A percentile compares a stretch with the other conserved stretches of the same genome.
phyloP scores from a whole-genome alignment of 2,329 filamentous ascomycete genomes.

The Exophiala aquamarina region DNA sequence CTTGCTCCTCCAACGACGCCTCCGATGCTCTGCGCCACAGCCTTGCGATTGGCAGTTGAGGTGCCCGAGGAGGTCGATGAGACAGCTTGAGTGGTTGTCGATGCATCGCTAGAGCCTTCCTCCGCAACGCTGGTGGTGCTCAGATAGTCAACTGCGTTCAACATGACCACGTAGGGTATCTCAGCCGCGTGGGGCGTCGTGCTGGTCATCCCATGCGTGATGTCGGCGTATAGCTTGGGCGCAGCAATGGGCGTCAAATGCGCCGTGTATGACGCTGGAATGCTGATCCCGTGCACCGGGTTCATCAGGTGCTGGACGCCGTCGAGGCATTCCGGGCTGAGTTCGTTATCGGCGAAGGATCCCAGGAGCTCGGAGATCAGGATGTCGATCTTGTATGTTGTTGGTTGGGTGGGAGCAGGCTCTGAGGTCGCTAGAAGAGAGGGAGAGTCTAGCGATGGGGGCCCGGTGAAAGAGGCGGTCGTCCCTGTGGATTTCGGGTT shows the following conservation, averaged over 20 bases:
- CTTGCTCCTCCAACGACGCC: too few species aligned
- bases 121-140: slow-evolving; percentile 58
- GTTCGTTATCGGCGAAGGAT: slow-evolving; percentile 95
- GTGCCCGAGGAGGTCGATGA: slow-evolving; percentile 3
- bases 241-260: slow-evolving; percentile 90
- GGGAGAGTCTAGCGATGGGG: slow-evolving; percentile 52
- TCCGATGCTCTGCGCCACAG: too few species aligned
- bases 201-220: slow-evolving; percentile 58
- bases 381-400: slow-evolving; percentile 67
- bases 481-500: slow-evolving; percentile 40
- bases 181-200: slow-evolving; percentile 74
- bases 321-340: slow-evolving; percentile 94
- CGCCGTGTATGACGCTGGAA: slow-evolving; percentile 89
- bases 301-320: slow-evolving; percentile 90
- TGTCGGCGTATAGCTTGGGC: slow-evolving; percentile 80
- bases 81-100: not conserved
- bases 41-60: too few species aligned
- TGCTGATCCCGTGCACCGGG: slow-evolving; percentile 80
- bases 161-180: slow-evolving; percentile 90
- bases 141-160: slow-evolving; percentile 86
- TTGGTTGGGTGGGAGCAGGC: slow-evolving; percentile 2
- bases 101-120: not conserved
- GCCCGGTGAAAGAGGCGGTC: slow-evolving; percentile 31
- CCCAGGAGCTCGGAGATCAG: slow-evolving; percentile 90
- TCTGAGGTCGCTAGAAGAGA: slow-evolving; percentile 19